Conservation (phyloP, 306 rosid genomes). For the Castanea sativa region DNA sequence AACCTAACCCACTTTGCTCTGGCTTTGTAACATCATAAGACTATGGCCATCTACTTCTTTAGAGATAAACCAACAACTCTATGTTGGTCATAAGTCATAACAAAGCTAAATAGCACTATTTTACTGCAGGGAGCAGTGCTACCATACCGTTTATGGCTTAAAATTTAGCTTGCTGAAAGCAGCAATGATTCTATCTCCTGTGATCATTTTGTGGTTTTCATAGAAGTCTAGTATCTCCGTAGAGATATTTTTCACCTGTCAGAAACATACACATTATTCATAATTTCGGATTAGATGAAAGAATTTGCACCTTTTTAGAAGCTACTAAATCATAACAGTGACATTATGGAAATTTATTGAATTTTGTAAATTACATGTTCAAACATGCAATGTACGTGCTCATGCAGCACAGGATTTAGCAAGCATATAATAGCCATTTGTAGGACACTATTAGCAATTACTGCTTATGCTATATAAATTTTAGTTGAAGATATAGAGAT, state of each 20-base stretch:
- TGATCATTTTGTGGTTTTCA: constrained; percentile 54
- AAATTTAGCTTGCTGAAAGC: constrained; percentile 62
- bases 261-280: constrained; percentile 12
- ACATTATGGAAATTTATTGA: neutral
- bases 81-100: neutral
- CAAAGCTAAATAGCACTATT: neutral
- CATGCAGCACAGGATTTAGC: neutral
- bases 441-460: neutral
- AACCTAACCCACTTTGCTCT: neutral
- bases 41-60: neutral
- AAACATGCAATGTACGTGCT: neutral
- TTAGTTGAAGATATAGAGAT: neutral
- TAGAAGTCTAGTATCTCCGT: constrained; percentile 91
- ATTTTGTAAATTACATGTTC: neutral
- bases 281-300: neutral
- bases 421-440: neutral
- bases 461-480: neutral
- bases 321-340: neutral
- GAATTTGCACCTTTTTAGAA: neutral
- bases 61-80: neutral
- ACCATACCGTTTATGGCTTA: constrained; percentile 33
- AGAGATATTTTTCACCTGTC: constrained; percentile 84
- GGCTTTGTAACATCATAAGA: too few species aligned
- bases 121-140: neutral
- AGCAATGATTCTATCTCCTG: constrained; percentile 59